phyloP scores from a whole-genome alignment of 2,329 filamentous ascomycete genomes.

The Botryotinia globosa region DNA sequence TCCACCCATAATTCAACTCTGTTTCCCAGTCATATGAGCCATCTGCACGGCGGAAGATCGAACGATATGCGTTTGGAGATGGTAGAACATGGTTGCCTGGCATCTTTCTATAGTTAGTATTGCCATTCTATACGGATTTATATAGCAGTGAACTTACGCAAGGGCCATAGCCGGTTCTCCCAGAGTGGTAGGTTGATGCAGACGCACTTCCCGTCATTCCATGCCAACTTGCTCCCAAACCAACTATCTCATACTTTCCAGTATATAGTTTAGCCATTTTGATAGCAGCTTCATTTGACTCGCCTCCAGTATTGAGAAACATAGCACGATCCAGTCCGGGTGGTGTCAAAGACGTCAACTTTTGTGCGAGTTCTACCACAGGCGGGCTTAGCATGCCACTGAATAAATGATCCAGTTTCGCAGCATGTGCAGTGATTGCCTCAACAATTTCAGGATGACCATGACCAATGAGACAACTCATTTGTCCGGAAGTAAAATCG shows the following conservation, averaged over 20 bases:
- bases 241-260: conserved; percentile 63
- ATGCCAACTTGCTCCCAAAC: conserved; percentile 57
- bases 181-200: conserved; percentile 53
- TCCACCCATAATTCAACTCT: conserved; percentile 61
- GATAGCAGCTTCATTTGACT: conserved; percentile 61
- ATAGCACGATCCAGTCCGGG: conserved; percentile 52
- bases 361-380: conserved; percentile 53
- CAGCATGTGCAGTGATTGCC: conserved; percentile 49
- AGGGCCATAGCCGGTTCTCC: conserved; percentile 47
- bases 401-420: conserved; percentile 56
- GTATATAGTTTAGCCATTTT: conserved; percentile 63
- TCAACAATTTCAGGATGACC: conserved; percentile 56
- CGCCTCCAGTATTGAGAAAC: conserved; percentile 56
- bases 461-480: conserved; percentile 58
- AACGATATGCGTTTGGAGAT: conserved; percentile 59
- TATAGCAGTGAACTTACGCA: conserved; percentile 25
- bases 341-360: conserved; percentile 50
- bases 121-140: neutral
- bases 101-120: conserved; percentile 38
- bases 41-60: conserved; percentile 56
- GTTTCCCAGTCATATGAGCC: conserved; percentile 64
- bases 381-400: conserved; percentile 57
- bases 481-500: conserved; percentile 60
- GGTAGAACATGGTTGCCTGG: conserved; percentile 58
- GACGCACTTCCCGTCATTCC: conserved; percentile 55